Base-by-base conservation (phyloP, 495 filamentous ascomycete species). In the Penicillium riverlandense region DNA sequence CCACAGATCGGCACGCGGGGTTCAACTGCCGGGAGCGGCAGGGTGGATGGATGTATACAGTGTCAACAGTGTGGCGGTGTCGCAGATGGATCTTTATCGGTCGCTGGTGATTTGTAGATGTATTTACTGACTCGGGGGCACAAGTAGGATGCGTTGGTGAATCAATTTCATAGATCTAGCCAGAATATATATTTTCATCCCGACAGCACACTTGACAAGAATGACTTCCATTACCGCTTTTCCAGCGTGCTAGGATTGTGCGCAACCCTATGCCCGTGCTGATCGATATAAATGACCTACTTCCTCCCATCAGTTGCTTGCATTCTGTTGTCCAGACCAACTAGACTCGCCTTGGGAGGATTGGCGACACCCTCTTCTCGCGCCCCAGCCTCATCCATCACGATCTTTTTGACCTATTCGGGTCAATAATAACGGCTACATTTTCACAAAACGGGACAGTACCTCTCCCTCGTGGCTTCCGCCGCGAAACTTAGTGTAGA, bases 261-360 rank as follows among this genome's bases (percentile, higher is more conserved):
- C 28, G 53, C 53, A 8, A 63, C 55, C 34, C 43, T 45, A 38
- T 61, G 50, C 8, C 53, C 53, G 34, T 65, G 55, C 29, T 65
- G 61, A 37, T 65, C 54, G 2, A 34, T 52, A 33, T 55, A 59
- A 30, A 64, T 52, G 27, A 57, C 54, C 54, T 60, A 8, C 32
- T 12, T 34, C 32, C 22, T 6, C 22, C 22, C 4, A 4, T 22
- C 4, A 22, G 22, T 6, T 22, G 22, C 22, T 22, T 22, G 22
- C 22, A 22, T 34, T 34, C 9, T 9, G 2, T 8, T 9, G 32
- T 12, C 9, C 32, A 34, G 32, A 34, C 9, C 1, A 34, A 34
- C 9, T 6, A 15, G 11, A 52, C 47, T 45, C 44, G 45, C 44
- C 50, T 63, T 59, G 12, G 54, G 53, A 29, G 50, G 52, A 42